phyloP scores from a whole-genome alignment of 352 stramenopile species.

The Pythium grandisporangium region DNA sequence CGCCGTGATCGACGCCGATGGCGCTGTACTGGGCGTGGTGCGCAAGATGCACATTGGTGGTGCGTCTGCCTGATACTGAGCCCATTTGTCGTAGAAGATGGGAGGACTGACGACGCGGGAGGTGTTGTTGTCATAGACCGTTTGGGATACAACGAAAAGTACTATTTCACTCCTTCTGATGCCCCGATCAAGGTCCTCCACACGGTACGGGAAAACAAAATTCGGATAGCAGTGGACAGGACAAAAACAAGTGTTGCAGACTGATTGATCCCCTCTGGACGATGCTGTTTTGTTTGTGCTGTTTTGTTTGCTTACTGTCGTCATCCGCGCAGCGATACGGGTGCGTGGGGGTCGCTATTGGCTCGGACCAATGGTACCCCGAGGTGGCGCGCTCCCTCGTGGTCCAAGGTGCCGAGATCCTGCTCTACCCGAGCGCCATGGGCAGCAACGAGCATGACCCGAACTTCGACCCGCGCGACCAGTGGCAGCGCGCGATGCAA shows the following conservation, averaged over 20 bases:
- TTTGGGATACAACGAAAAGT: conserved; percentile 89
- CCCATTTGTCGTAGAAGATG: too few species aligned
- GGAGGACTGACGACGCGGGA: too few species aligned
- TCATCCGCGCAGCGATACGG: conserved; percentile 56
- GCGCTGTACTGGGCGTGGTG: conserved; percentile 69
- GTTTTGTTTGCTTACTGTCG: neutral
- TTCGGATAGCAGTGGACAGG: too few species aligned
- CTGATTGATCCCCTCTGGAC: neutral
- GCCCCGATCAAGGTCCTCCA: conserved; percentile 86
- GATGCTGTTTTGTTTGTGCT: too few species aligned
- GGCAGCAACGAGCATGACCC: conserved; percentile 84
- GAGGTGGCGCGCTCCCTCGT: conserved; percentile 84
- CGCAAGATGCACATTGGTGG: conserved; percentile 89
- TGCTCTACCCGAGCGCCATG: conserved; percentile 75
- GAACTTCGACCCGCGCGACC: conserved; percentile 79
- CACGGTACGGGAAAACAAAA: conserved; percentile 60
- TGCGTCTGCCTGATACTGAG: conserved; percentile 13
- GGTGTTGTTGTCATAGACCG: too few species aligned
- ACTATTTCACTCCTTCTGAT: conserved; percentile 90
- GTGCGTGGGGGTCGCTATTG: conserved; percentile 84
- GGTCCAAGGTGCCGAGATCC: conserved; percentile 84
- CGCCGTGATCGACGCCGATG: conserved; percentile 88
- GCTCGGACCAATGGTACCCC: conserved; percentile 91
- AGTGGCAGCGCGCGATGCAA: conserved; percentile 91
- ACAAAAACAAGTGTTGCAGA: too few species aligned